phyloP scores from a whole-genome alignment of 208 protist genomes.

The Strigomonas galati region DNA sequence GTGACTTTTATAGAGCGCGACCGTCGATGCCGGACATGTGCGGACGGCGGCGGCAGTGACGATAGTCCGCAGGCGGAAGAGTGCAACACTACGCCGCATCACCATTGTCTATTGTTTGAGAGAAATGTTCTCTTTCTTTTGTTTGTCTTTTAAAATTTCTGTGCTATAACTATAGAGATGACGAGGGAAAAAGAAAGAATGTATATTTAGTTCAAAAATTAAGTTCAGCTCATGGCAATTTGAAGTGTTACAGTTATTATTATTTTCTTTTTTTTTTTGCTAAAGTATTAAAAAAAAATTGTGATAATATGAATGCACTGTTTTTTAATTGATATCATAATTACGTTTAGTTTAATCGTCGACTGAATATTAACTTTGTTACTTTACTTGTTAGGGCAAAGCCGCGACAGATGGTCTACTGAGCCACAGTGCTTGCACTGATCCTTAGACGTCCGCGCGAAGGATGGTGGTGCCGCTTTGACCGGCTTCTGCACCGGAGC shows the following conservation, averaged over 20 bases:
- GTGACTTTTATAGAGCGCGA: too few relatives aligned
- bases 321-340: too few relatives aligned
- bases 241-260: not conserved
- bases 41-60: too few relatives aligned
- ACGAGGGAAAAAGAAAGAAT: conserved; percentile 5
- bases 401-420: conserved; percentile 29
- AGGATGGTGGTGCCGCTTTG: conserved; percentile 16
- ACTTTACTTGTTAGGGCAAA: not conserved
- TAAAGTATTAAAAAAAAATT: not conserved
- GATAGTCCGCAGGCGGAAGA: too few relatives aligned
- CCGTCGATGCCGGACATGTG: too few relatives aligned
- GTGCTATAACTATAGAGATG: too few relatives aligned
- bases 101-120: too few relatives aligned
- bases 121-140: too few relatives aligned
- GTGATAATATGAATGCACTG: not conserved
- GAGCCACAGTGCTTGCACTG: conserved; percentile 54
- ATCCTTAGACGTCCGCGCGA: conserved; percentile 24
- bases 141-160: too few relatives aligned
- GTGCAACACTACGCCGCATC: too few relatives aligned
- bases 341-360: too few relatives aligned
- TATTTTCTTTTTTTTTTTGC: conserved; percentile 10
- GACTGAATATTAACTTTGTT: conserved; percentile 32
- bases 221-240: not conserved
- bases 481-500: conserved; percentile 25
- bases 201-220: not conserved